Percentiles rank a stretch among this genome's conserved stretches.
Evolutionary conservation across 805 yeast species (phyloP).

Genomic region (Metschnikowia corniflorae): DNA sequence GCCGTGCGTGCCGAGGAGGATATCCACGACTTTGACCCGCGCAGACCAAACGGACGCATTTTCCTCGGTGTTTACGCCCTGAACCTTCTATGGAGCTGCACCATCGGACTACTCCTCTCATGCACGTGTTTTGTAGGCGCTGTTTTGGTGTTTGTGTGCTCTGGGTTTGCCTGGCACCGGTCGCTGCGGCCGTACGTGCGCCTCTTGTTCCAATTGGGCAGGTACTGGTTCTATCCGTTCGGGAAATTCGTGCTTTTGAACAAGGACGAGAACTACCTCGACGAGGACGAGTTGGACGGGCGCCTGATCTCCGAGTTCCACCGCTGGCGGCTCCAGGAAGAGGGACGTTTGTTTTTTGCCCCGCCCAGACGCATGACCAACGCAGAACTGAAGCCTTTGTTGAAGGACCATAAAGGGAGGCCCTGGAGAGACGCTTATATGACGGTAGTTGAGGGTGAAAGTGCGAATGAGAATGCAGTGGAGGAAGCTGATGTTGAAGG

Average conservation of each 20-base stretch:
- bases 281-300: conserved; percentile 89
- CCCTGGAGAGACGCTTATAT: conserved; percentile 37
- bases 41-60: conserved; percentile 46
- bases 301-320: conserved; percentile 79
- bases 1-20: conserved; percentile 89
- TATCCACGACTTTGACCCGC: conserved; percentile 69
- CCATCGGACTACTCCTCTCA: conserved; percentile 66
- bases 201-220: conserved; percentile 58
- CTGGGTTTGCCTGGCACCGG: conserved; percentile 42
- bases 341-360: conserved; percentile 76
- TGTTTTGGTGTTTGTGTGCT: conserved; percentile 39
- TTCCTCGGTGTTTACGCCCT: conserved; percentile 61
- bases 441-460: conserved; percentile 22
- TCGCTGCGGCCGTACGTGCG: conserved; percentile 60
- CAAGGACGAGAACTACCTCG: conserved; percentile 74
- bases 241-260: conserved; percentile 81
- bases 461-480: conserved; percentile 12
- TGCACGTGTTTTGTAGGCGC: conserved; percentile 51
- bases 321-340: conserved; percentile 79
- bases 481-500: conserved; percentile 18
- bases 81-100: conserved; percentile 68
- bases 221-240: conserved; percentile 79
- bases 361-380: conserved; percentile 48
- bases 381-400: conserved; percentile 34
- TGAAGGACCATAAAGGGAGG: conserved; percentile 43